These are phyloP conservation scores for Monosporascus sp. DNA, from an alignment of 2,329 filamentous ascomycete species.

Conservation along the genomic window DNA sequence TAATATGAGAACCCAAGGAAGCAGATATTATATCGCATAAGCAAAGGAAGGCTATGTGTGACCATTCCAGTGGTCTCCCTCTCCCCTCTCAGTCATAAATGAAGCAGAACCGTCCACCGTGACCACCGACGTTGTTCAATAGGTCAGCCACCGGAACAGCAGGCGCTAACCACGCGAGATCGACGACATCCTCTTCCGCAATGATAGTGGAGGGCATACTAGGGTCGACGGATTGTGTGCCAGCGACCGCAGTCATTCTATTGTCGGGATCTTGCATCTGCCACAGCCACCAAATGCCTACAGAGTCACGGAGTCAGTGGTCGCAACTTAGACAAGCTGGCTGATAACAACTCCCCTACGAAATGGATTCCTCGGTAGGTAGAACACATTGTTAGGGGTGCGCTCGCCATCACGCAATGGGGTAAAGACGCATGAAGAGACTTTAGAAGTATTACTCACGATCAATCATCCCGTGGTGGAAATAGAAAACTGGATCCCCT, in stretches of 20 bases:
- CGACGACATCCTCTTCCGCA: background rate
- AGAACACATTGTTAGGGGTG: too few species aligned
- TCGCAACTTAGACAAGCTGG: too few species aligned
- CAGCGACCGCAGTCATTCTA: background rate
- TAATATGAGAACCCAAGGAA: too few species aligned
- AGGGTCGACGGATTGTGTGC: background rate
- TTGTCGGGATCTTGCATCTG: background rate
- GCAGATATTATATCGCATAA: background rate
- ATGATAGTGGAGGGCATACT: background rate
- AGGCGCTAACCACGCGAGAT: background rate
- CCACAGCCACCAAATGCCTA: too few species aligned
- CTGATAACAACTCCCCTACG: too few species aligned
- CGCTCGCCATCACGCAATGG: too few species aligned
- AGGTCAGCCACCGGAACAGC: background rate
- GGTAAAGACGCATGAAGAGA: too few species aligned
- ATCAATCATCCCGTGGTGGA: too few species aligned
- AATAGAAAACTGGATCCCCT: conserved; percentile 20
- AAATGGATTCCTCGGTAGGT: too few species aligned
- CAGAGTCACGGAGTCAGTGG: too few species aligned
- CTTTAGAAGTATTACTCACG: too few species aligned
- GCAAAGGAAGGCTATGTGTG: background rate
- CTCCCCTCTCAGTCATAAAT: background rate
- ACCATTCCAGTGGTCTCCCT: too few species aligned
- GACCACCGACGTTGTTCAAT: background rate
- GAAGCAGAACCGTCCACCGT: background rate